Percentiles rank a stretch among this genome's conserved stretches.
phyloP scores from a whole-genome alignment of 2,329 filamentous ascomycete genomes.

The Aspergillus fijiensis region DNA sequence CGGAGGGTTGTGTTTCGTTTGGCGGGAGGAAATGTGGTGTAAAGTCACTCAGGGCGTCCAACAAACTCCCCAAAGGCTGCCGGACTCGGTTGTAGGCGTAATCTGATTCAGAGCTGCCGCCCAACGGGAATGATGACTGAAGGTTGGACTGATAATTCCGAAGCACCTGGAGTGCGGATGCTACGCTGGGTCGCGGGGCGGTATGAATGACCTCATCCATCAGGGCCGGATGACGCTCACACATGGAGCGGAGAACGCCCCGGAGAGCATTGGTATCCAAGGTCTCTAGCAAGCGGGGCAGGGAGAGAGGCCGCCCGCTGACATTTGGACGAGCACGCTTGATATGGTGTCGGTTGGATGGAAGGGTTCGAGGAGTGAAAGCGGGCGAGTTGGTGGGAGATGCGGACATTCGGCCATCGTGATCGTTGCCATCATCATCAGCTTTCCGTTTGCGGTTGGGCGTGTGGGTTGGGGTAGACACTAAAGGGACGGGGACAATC shows the following conservation, averaged over 20 bases:
- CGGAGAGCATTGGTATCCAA: constrained; percentile 82
- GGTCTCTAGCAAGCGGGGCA: constrained; percentile 86
- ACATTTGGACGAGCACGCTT: constrained; percentile 69
- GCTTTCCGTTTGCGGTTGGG: constrained; percentile 79
- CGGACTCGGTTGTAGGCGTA: constrained; percentile 94
- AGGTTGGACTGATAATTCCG: constrained; percentile 77
- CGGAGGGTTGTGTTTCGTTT: constrained; percentile 77
- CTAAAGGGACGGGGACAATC: constrained; percentile 27
- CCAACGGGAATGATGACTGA: constrained; percentile 76
- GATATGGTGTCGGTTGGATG: constrained; percentile 62
- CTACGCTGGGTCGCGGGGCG: constrained; percentile 82
- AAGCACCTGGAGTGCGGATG: constrained; percentile 76
- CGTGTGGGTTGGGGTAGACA: constrained; percentile 42
- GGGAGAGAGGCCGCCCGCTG: constrained; percentile 62
- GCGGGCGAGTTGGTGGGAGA: constrained; percentile 83
- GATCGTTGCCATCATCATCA: constrained; percentile 63
- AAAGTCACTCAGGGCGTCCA: constrained; percentile 90
- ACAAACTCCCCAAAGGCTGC: constrained; percentile 72
- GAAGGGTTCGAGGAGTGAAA: constrained; percentile 66
- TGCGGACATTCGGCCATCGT: constrained; percentile 84
- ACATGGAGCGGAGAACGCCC: constrained; percentile 83
- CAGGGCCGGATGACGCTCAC: constrained; percentile 83
- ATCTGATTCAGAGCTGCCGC: constrained; percentile 80
- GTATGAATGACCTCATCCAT: constrained; percentile 78
- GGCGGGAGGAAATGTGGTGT: constrained; percentile 94